Evolutionary conservation across 1,284 basidiomycete species (phyloP).

Genomic region (Neonothopanus nambi): DNA sequence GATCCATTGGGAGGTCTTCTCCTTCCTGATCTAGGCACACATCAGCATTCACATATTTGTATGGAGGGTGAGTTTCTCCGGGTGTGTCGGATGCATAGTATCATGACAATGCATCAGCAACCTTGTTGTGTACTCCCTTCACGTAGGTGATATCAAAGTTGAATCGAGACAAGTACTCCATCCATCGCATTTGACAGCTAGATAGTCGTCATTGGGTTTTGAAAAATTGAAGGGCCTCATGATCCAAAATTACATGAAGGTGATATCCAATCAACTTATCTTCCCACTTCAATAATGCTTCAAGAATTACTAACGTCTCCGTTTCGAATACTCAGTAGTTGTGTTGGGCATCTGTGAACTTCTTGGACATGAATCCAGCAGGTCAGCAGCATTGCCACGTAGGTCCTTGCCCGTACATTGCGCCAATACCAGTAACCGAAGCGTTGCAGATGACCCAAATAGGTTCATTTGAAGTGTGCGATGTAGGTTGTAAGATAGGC

Average conservation of each 20-base stretch:
- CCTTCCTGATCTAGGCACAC: conserved; percentile 25
- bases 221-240: conserved; percentile 10
- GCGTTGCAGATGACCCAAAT: conserved; percentile 33
- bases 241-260: conserved; percentile 11
- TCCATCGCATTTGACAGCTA: conserved; percentile 22
- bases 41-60: conserved; percentile 31
- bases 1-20: no score
- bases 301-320: conserved; percentile 38
- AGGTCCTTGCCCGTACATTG: conserved; percentile 38
- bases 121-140: no score
- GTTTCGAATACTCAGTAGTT: conserved; percentile 36
- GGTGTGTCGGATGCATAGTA: conserved; percentile 31
- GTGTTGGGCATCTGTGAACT: conserved; percentile 38
- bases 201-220: conserved; percentile 8
- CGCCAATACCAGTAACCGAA: no score
- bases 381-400: conserved; percentile 36
- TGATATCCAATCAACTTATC: conserved; percentile 27
- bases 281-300: conserved; percentile 31
- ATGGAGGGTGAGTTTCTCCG: conserved; percentile 16
- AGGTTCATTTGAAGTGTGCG: background rate
- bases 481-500: conserved; percentile 6
- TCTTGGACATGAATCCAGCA: conserved; percentile 40
- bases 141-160: no score
- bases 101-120: conserved; percentile 24
- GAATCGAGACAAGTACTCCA: no score